A percentile compares a stretch with the other conserved stretches of the same genome.
These are phyloP conservation scores for Lasiosphaeris hirsuta DNA, from an alignment of 495 filamentous ascomycete genomes.

Conservation along the genomic window DNA sequence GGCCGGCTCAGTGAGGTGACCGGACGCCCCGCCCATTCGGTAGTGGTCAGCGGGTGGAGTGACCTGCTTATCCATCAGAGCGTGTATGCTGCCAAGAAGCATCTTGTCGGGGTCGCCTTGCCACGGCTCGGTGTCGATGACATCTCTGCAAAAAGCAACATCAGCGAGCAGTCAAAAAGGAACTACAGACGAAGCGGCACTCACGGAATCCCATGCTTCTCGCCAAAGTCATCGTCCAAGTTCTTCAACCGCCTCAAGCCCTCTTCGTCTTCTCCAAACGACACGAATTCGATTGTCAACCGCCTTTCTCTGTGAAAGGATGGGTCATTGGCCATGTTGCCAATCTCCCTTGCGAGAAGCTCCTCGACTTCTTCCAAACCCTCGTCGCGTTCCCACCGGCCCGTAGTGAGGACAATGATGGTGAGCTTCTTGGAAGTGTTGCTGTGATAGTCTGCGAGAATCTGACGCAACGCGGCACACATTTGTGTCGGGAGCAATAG, in stretches of 20 bases:
- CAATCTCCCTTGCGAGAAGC: constrained; percentile 7
- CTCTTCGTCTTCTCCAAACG: constrained; percentile 30
- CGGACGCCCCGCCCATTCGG: too few species aligned
- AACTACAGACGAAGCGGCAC: not conserved
- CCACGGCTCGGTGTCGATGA: constrained; percentile 34
- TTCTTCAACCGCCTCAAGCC: constrained; percentile 21
- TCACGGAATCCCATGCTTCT: constrained; percentile 12
- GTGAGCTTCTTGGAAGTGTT: constrained; percentile 16
- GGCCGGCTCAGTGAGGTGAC: too few species aligned
- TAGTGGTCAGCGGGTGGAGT: too few species aligned
- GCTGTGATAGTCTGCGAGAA: not conserved
- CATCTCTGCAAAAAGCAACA: constrained; percentile 23
- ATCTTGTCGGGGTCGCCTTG: constrained; percentile 30
- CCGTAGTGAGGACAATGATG: constrained; percentile 31
- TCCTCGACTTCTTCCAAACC: constrained; percentile 11
- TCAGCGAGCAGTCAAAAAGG: constrained; percentile 1
- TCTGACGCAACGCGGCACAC: not conserved
- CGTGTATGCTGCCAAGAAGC: constrained; percentile 31
- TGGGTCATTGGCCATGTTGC: constrained; percentile 1
- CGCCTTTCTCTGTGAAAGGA: constrained; percentile 13
- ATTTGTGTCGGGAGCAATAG: not conserved
- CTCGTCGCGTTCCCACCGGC: constrained; percentile 20
- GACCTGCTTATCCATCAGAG: not conserved
- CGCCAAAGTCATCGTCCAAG: constrained; percentile 27
- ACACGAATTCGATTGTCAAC: constrained; percentile 30